Evolutionary conservation across 2,329 filamentous ascomycete genomes (phyloP), one percentile per base, ranked within the genome.

Genomic region (Paramyrothecium sp.): DNA sequence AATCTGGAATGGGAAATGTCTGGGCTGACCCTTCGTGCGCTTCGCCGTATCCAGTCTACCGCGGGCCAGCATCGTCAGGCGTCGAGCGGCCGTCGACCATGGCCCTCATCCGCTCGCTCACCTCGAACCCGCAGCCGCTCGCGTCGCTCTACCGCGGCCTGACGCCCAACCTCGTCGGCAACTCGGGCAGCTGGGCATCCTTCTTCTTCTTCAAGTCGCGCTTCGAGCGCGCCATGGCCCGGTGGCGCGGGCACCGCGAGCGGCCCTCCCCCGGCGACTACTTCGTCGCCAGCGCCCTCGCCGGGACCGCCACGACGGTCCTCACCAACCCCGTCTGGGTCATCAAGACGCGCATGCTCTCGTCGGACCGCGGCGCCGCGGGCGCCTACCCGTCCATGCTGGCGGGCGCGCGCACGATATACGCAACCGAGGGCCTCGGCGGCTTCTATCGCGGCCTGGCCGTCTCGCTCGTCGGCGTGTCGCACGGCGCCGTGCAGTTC

Each of bases 261-360:
- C 59, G 57, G 41, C 67, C 69, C 46, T 63, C 81, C 3, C 83
- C 86, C 7, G 79, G 79, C 23, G 92, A 97, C 73, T 97, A 93
- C 77, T 94, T 97, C 71, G 67, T 89, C 51, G 86, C 92, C 3
- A 93, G 90, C 34, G 90, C 79, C n/a, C 68, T 81, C 26, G 78
- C 82, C 62, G 93, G 94, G 30, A 79, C 89, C 19, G 73, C 91
- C 46, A 96, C 92, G 2, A 89, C 93, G 48, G 76, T 91, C 30
- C 81, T 94, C 63, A 98, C 95, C 30, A 98, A 98, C 71, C 95
- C 95, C 2, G 88, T 99, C 66, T 99, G 95, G 95, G 95, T 99
- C 3, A 87, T 99, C 72, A 98, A 98, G 79, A 98, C 94, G 10
- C 89, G 95, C 61, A 98, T 99, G 92, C 81, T 98, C 22, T 92